phyloP scores from a whole-genome alignment of 495 filamentous ascomycete genomes.

The Staphylotrichum tortipilum region DNA sequence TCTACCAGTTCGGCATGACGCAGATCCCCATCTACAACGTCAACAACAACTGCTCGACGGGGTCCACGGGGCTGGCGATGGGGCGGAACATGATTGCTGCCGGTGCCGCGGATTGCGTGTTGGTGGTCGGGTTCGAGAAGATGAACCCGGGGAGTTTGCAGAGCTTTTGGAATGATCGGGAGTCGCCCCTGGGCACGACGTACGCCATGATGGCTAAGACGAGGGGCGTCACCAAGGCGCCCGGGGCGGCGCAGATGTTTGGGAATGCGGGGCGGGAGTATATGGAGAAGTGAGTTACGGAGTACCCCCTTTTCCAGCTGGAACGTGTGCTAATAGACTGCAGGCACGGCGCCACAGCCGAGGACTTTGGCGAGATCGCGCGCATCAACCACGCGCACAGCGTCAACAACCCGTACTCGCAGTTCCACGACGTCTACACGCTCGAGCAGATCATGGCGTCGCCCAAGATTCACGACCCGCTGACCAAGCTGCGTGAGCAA shows the following conservation, averaged over 20 bases:
- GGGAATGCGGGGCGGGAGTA: constrained; percentile 93
- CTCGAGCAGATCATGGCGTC: constrained; percentile 73
- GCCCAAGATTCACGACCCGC: constrained; percentile 58
- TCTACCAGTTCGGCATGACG: constrained; percentile 98
- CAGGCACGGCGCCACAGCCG: constrained; percentile 71
- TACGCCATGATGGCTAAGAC: constrained; percentile 74
- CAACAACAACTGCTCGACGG: constrained; percentile 97
- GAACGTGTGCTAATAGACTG: not conserved
- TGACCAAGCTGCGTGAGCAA: constrained; percentile 70
- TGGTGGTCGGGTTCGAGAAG: constrained; percentile 96
- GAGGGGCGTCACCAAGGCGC: constrained; percentile 67
- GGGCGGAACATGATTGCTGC: constrained; percentile 70
- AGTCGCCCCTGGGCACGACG: constrained; percentile 64
- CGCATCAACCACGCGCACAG: constrained; percentile 89
- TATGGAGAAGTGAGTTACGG: constrained; percentile 68
- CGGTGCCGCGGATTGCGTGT: constrained; percentile 73
- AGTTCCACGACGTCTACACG: constrained; percentile 88
- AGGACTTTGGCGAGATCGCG: constrained; percentile 94
- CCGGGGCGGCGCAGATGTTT: constrained; percentile 86
- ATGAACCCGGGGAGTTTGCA: constrained; percentile 88
- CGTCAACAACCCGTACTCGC: constrained; percentile 88
- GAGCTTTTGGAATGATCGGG: constrained; percentile 69
- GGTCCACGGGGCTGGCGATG: constrained; percentile 79
- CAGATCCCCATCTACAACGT: constrained; percentile 93
- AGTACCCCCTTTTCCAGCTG: not conserved